Base-by-base conservation (phyloP, 106 monocot species). In the Dactylorhiza incarnata region DNA sequence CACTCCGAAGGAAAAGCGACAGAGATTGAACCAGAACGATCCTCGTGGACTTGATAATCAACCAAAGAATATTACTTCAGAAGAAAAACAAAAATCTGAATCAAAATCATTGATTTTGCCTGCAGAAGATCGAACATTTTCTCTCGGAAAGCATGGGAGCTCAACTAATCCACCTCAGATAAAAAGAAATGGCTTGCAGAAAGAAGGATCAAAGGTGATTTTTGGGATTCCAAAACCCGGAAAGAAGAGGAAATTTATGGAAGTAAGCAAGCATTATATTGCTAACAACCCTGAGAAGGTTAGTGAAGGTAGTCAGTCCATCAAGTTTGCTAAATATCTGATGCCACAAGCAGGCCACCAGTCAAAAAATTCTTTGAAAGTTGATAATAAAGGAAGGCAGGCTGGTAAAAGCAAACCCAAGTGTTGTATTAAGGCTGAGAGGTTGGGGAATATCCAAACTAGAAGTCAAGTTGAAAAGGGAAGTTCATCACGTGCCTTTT, bases 161-260 rank as follows among this genome's bases (percentile, higher is more conserved):
- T 80, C 80, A 17, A 77, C 81, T 48, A 79, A 79, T 67, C 49
- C 78, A 50, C 66, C 67, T 49, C 84, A 75, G 76, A 49, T 81
- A 24, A 88, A 56, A 19, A 16, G 83, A 22, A 81, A 85, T 61
- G 93, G 93, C 23, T 71, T 85, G n/a, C 91, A 87, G 46, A 92
- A 92, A 75, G 90, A 87, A 78, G 88, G 95, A 43, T 90, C 95
- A 66, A 80, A 76, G 74, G 92, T 95, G 44, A 84, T 93, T 19
- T 90, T 90, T 86, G 95, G 95, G 80, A 78, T 95, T 79, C 95
- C 95, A 16, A 95, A 80, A 72, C 95, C 92, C 58, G 95, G 95
- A 80, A 95, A 92, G 81, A 95, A 87, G 77, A 88, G 88, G 47
- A 97, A 97, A 71, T 97, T 91, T 84, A 97, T 97, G 93, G 93